These are phyloP conservation scores for Periconia sp. DNA, from an alignment of 2,329 filamentous ascomycete species.

Conservation along the genomic window DNA sequence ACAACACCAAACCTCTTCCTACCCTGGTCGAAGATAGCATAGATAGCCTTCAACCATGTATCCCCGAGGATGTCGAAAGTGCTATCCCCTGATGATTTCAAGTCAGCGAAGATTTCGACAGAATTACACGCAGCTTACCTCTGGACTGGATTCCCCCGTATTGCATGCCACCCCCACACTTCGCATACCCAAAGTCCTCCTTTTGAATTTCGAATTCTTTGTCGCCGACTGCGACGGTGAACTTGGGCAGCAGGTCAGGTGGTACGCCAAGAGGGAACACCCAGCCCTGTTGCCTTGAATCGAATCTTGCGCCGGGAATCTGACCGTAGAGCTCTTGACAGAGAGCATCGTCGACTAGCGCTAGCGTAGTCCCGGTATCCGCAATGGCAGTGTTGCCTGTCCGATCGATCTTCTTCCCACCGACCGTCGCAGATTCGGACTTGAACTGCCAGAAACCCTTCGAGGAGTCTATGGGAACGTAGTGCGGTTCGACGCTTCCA, in stretches of 20 bases:
- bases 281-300: constrained; percentile 65
- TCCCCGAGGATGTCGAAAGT: constrained; percentile 69
- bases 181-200: constrained; percentile 66
- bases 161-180: constrained; percentile 60
- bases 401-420: constrained; percentile 59
- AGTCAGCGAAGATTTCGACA: not conserved
- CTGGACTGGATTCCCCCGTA: constrained; percentile 72
- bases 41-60: constrained; percentile 68
- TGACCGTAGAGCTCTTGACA: constrained; percentile 68
- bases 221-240: constrained; percentile 69
- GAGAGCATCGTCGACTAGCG: constrained; percentile 66
- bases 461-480: constrained; percentile 66
- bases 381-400: constrained; percentile 69
- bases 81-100: constrained; percentile 12
- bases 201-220: constrained; percentile 67
- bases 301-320: constrained; percentile 64
- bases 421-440: constrained; percentile 63
- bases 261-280: constrained; percentile 64
- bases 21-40: constrained; percentile 70
- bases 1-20: constrained; percentile 66
- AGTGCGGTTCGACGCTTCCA: constrained; percentile 62
- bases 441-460: constrained; percentile 73
- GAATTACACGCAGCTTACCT: constrained; percentile 50
- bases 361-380: constrained; percentile 74
- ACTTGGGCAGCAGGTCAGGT: constrained; percentile 61